Evolutionary conservation across 2,329 filamentous ascomycete genomes (phyloP), one percentile per base, ranked within the genome.

Genomic region (Rugonectria rugulosa): DNA sequence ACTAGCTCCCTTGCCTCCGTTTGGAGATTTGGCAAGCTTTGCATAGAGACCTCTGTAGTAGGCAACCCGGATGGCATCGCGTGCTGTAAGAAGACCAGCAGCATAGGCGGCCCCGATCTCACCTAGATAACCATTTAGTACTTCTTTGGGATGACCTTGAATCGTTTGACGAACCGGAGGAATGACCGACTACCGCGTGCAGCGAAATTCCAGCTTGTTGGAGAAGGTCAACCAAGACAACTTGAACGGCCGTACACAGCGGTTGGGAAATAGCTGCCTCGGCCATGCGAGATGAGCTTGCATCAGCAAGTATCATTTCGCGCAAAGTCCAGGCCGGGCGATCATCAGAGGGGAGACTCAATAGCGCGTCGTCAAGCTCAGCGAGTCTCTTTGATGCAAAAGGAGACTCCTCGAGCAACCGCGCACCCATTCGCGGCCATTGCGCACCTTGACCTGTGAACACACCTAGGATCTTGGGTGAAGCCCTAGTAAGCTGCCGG

Each of bases 51-150:
- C 60, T 2, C 60, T 41, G 21, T 51, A 42, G 15, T 62, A 59
- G 5, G 60, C 70, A 8, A 70, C 61, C 0, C 54, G 32, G 9
- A 71, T 65, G 4, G 70, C 70, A 19, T 68, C 61, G 3, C 60
- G 20, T 1, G 53, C 56, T 0, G 52, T 54, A 5, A 85, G 48
- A 15, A 74, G 68, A 0, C 79, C 80, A 0, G 78, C 75, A 0
- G 79, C 78, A 57, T 81, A 84, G 0, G 78, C 81, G 0, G 79
- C 79, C 1, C 67, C 79, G 14, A 82, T 81, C 58, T 83, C 80
- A 2, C 80, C 29, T 32, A 32, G 6, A 7, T 27, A 32, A 32
- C 12, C 29, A 14, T 32, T 14, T 11, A 14, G 6, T 32, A 10
- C 9, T n/a, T n/a, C 5, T 14, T 32, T 32, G 7, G 29, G n/a